phyloP scores from a whole-genome alignment of 495 filamentous ascomycete genomes.

The Aspergillus olivimuriae region DNA sequence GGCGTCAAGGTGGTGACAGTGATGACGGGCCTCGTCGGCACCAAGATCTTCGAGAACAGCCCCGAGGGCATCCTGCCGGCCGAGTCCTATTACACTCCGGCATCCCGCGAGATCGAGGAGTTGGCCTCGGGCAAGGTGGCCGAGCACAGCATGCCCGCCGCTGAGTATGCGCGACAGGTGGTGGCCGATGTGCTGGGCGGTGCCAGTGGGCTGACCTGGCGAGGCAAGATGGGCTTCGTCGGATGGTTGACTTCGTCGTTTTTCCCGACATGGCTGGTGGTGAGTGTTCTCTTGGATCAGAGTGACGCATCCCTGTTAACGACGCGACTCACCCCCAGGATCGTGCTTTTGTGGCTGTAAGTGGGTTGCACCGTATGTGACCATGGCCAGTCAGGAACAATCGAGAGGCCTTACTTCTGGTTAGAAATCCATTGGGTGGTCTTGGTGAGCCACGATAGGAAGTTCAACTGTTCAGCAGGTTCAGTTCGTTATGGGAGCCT shows the following conservation, averaged over 20 bases:
- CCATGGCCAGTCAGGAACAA: too few relatives aligned
- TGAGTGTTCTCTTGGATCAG: conserved; percentile 12
- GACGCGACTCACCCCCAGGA: not conserved
- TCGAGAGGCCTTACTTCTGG: too few relatives aligned
- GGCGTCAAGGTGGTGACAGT: conserved; percentile 49
- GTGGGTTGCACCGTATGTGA: not conserved
- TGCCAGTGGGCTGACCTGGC: conserved; percentile 16
- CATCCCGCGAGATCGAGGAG: not conserved
- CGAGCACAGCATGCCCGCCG: conserved; percentile 8
- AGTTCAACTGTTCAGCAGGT: too few relatives aligned
- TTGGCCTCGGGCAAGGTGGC: conserved; percentile 5
- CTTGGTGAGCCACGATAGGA: too few relatives aligned
- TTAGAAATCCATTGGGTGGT: too few relatives aligned
- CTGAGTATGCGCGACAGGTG: conserved; percentile 14
- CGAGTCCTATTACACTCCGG: conserved; percentile 4
- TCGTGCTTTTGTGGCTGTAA: not conserved
- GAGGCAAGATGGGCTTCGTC: conserved; percentile 14
- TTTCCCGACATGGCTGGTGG: conserved; percentile 15
- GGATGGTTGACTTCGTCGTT: conserved; percentile 7
- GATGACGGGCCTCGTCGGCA: conserved; percentile 13
- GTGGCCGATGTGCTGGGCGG: conserved; percentile 14
- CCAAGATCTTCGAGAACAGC: conserved; percentile 8
- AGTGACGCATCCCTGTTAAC: not conserved
- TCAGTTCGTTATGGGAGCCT: too few relatives aligned
- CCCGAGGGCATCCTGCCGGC: not conserved